These are phyloP conservation scores for Aspergillus viridinutans DNA, from an alignment of 2,329 filamentous ascomycete species.

Conservation along the genomic window DNA sequence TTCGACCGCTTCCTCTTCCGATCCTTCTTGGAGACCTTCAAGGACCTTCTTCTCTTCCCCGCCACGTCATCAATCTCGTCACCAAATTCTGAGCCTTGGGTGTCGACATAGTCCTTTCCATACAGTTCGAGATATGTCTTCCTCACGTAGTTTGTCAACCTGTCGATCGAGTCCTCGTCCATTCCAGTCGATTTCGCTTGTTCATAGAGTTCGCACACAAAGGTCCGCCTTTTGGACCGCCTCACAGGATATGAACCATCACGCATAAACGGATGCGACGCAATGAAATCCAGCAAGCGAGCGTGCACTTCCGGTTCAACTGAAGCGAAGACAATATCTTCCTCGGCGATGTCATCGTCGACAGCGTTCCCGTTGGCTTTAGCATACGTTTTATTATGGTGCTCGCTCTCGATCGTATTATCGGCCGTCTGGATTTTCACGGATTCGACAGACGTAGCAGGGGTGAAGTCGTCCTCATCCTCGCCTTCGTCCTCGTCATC, in stretches of 20 bases:
- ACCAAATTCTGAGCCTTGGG: constrained; percentile 10
- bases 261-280: constrained; percentile 16
- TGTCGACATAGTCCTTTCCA: neutral
- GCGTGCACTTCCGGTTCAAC: constrained; percentile 5
- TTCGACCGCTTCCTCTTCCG: constrained; percentile 7
- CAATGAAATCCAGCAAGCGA: constrained; percentile 14
- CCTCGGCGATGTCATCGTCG: constrained; percentile 7
- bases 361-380: neutral
- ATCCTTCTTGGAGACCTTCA: neutral
- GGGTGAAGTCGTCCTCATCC: neutral
- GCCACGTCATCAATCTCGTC: constrained; percentile 13
- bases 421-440: neutral
- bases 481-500: neutral
- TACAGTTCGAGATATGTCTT: constrained; percentile 17
- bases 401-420: neutral
- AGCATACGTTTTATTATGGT: neutral
- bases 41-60: constrained; percentile 1
- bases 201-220: constrained; percentile 14
- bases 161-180: constrained; percentile 4
- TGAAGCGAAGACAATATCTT: constrained; percentile 13
- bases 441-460: neutral
- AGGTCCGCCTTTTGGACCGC: constrained; percentile 15
- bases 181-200: constrained; percentile 15
- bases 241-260: constrained; percentile 11
- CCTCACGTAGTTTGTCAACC: constrained; percentile 20